Evolutionary conservation across 805 yeast species (phyloP).

Genomic region (Dipodascopsis tothii): DNA sequence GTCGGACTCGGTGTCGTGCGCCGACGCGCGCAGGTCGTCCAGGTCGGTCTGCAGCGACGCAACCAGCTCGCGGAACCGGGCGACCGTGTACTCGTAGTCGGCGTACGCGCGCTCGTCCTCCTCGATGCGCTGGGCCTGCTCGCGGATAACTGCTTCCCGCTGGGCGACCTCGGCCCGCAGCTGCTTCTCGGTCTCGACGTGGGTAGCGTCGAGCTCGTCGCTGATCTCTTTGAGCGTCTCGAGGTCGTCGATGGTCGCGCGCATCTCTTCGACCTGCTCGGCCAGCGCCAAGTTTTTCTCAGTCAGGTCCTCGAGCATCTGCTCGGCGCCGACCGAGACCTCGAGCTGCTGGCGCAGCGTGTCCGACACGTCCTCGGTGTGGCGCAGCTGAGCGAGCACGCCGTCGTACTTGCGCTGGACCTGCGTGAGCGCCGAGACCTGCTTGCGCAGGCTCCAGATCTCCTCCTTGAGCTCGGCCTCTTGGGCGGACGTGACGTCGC

Average conservation of each 20-base stretch:
- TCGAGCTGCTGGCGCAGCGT: constrained; percentile 31
- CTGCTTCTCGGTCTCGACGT: constrained; percentile 38
- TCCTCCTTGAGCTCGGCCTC: constrained; percentile 22
- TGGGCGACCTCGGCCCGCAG: constrained; percentile 35
- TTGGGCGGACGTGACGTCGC: constrained; percentile 25
- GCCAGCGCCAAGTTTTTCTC: constrained; percentile 35
- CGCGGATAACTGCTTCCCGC: constrained; percentile 15
- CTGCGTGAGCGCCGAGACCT: constrained; percentile 5
- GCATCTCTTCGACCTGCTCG: constrained; percentile 34
- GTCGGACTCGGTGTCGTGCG: constrained; percentile 9
- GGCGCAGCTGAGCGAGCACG: constrained; percentile 4
- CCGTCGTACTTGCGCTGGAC: constrained; percentile 9
- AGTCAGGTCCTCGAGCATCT: constrained; percentile 34
- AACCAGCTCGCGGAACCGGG: constrained; percentile 27
- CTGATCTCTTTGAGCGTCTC: constrained; percentile 48
- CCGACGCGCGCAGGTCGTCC: constrained; percentile 13
- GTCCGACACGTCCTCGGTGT: constrained; percentile 12
- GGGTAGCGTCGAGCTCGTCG: constrained; percentile 44
- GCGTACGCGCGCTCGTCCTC: constrained; percentile 13
- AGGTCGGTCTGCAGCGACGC: constrained; percentile 26
- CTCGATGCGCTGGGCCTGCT: constrained; percentile 10
- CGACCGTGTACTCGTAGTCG: constrained; percentile 19
- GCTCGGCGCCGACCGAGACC: constrained; percentile 32
- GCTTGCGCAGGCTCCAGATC: constrained; percentile 18
- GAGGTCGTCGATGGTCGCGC: constrained; percentile 41